Base-by-base conservation (phyloP, 148 eudicot genomes). In the Nepenthes mirabilis region DNA sequence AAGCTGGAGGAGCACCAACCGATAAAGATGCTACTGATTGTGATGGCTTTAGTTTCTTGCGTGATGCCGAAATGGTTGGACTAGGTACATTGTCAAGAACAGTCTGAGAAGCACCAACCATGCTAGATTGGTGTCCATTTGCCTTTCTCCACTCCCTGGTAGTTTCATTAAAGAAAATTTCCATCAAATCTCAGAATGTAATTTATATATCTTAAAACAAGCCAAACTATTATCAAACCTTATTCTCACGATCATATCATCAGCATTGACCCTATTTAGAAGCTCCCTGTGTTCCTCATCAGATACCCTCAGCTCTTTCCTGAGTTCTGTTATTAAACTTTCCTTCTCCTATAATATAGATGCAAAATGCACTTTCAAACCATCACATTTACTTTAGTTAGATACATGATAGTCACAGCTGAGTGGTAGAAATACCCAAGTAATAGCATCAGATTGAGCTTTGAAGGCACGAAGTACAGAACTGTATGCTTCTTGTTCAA, bases 261-360 rank as follows among this genome's bases (percentile, higher is more conserved):
- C 98, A 23, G 76, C 75, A 74, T 93, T 84, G 68, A 93, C 98
- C 65, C 83, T 79, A 37, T 75, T 70, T 0, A 89, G 79, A 70
- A 93, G 87, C 64, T 86, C 91, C 72, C 94, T 75, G 72, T 93
- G 98, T 58, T 93, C 91, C 69, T 93, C 98, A 65, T 88, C 90
- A 49, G 98, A 86, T 58, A 93, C 80, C 68, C 91, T 80, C 63
- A 93, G 75, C 72, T 93, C 98, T 77, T 86, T 93, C 52, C 98
- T 68, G 33, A 93, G 94, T 63, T 88, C 96, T 34, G 96, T 86
- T 63, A 93, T 83, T 67, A 93, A 73, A 72, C 95, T 67, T 78
- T 87, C 97, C 70, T 84, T 90, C 62, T 87, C 97, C 97, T 90
- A 68, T 36, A 43, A 55, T 57, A 52, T 23, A 66, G 37, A 56